These are phyloP conservation scores for Pythium aphanidermatum DNA, from an alignment of 352 stramenopile genomes.

Conservation along the genomic window DNA sequence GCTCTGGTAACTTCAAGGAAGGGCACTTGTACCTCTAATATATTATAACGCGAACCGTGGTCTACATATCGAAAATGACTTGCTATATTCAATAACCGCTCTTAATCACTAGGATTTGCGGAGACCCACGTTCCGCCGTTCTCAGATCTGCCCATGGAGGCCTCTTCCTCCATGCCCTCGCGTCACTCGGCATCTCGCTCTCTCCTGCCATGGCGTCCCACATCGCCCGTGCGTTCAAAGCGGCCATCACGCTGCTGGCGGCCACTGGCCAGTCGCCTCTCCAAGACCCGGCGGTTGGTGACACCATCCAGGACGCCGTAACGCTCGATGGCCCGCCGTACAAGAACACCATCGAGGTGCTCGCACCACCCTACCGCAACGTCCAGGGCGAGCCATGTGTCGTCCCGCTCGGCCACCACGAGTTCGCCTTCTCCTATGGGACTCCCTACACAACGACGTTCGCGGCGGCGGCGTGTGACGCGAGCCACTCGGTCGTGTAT, in stretches of 20 bases:
- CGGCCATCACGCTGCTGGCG: slow-evolving; percentile 13
- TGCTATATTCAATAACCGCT: too few species aligned
- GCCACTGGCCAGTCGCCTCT: slow-evolving; percentile 6
- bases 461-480: slow-evolving; percentile 29
- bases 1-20: too few species aligned
- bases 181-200: not conserved
- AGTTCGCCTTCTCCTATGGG: slow-evolving; percentile 53
- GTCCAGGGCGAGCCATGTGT: slow-evolving; percentile 35
- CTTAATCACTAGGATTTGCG: too few species aligned
- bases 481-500: slow-evolving; percentile 45
- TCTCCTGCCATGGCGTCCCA: slow-evolving; percentile 1
- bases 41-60: too few species aligned
- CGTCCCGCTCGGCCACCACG: slow-evolving; percentile 37
- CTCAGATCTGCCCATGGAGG: too few species aligned
- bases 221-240: slow-evolving; percentile 7
- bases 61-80: too few species aligned
- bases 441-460: slow-evolving; percentile 41
- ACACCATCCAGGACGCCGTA: not conserved
- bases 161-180: not conserved
- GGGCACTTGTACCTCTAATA: too few species aligned
- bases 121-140: not conserved
- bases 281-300: not conserved
- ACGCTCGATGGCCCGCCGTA: slow-evolving; percentile 7
- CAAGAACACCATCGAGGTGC: slow-evolving; percentile 36
- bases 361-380: slow-evolving; percentile 33